Base-by-base conservation (phyloP, 768 basidiomycete genomes). In the Roridomyces roridus region DNA sequence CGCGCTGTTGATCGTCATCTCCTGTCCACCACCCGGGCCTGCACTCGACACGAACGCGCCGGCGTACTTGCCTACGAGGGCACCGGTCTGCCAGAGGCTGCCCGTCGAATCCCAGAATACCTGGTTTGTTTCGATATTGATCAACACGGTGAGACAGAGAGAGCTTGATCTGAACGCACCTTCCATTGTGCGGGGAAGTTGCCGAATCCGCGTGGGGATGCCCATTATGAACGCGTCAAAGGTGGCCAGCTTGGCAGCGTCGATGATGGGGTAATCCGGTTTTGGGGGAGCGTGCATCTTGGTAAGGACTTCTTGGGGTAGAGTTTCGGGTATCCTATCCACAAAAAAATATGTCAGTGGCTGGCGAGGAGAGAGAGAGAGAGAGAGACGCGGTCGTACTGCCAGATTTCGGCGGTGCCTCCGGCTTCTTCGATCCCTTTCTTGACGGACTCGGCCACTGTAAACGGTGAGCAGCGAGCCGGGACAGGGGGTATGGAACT, bases 41-140 rank as follows among this genome's bases (percentile, higher is more conserved):
- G 80, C 88, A 2, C 88, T 86, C 18, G 88, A 88, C n/a, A n/a
- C n/a, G n/a, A n/a, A n/a, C n/a, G n/a, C n/a, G n/a, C n/a, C n/a
- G n/a, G 82, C 92, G 60, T 83, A 86, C 71, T 94, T 95, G 61
- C 92, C 92, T 17, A 78, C 72, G 44, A 94, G 75, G 2, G 71
- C 76, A 18, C 91, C 86, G 0, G 53, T 21, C 1, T 54, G 64
- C 90, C 91, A 92, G 28, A 90, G 77, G 1, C 70, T 64, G 51
- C 92, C 92, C 8, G 90, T 92, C 8, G 78, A 67, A 60, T 93
- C 91, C 84, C 89, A 92, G 73, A 94, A 88, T 0, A 79, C 68
- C 86, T 87, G 35, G n/a, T 25, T n/a, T n/a, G n/a, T n/a, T n/a
- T n/a, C n/a, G 15, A 44, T 18, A n/a, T n/a, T n/a, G n/a, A n/a